A percentile compares a stretch with the other conserved stretches of the same genome.
phyloP scores from a whole-genome alignment of 768 basidiomycete species.

The Pleurotus ostreatus region DNA sequence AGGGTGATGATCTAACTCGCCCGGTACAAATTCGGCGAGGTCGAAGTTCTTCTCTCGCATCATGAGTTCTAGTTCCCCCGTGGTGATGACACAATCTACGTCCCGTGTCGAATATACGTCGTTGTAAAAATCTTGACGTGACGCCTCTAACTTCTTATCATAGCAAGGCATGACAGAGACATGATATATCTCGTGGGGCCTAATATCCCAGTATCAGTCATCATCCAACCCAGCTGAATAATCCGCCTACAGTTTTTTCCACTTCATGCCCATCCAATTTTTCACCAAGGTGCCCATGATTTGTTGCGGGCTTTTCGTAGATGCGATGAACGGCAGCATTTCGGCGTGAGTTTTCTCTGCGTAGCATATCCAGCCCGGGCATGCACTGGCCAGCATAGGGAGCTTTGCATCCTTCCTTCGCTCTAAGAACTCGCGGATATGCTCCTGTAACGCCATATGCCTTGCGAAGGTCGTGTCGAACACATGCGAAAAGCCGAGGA shows the following conservation, averaged over 20 bases:
- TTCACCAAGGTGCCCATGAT: constrained; percentile 94
- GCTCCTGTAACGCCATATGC: constrained; percentile 80
- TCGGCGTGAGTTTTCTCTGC: constrained; percentile 96
- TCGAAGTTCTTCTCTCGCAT: constrained; percentile 83
- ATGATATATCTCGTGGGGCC: constrained; percentile 89
- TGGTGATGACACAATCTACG: constrained; percentile 96
- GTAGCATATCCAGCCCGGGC: constrained; percentile 99
- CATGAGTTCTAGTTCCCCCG: constrained; percentile 86
- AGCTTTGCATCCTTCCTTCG: constrained; percentile 48
- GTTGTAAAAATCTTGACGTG: constrained; percentile 88
- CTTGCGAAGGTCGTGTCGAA: constrained; percentile 96
- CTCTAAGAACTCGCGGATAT: constrained; percentile 76
- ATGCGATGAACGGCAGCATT: constrained; percentile 86
- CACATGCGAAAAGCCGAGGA: constrained; percentile 75
- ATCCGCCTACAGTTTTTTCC: constrained; percentile 62
- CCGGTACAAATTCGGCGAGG: constrained; percentile 51
- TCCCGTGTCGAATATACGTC: constrained; percentile 81
- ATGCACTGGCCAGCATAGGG: constrained; percentile 94
- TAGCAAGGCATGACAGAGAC: constrained; percentile 99
- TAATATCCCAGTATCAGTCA: constrained; percentile 23
- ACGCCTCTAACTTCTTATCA: constrained; percentile 99
- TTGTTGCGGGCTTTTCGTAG: constrained; percentile 90
- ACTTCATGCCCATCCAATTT: constrained; percentile 69
- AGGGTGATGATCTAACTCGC: constrained; percentile 37
- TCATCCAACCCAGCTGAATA: background rate